Conservation (phyloP, 2,329 filamentous ascomycete genomes). For the Diaporthe longicolla region DNA sequence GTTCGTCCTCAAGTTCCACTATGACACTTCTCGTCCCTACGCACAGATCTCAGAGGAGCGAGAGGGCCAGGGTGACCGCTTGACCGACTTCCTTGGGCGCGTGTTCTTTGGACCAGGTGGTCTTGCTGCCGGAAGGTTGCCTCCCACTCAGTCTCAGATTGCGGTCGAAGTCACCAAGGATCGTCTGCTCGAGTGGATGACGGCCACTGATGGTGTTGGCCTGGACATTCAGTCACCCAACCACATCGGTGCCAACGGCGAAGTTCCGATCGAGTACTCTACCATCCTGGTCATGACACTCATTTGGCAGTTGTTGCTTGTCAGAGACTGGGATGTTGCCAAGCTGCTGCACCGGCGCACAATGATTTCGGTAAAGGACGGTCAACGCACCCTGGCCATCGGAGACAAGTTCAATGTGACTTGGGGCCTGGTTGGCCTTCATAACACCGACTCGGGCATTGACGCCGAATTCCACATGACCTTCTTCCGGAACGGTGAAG, state of each 20-base stretch:
- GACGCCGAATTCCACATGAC: conserved; percentile 17
- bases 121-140: not conserved
- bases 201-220: not conserved
- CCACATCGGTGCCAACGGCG: not conserved
- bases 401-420: not conserved
- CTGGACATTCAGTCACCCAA: not conserved
- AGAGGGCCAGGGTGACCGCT: conserved; percentile 1
- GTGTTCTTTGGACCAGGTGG: conserved; percentile 3
- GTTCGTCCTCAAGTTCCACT: not conserved
- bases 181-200: not conserved
- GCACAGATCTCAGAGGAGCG: not conserved
- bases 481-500: not conserved
- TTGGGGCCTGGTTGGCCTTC: not conserved
- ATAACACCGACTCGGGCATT: not conserved
- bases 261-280: conserved; percentile 17
- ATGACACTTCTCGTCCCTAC: not conserved
- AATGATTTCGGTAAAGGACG: not conserved
- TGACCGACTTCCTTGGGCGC: conserved; percentile 1
- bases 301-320: not conserved
- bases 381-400: not conserved
- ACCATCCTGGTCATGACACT: conserved; percentile 10
- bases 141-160: not conserved
- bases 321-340: not conserved
- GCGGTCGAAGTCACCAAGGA: conserved; percentile 1
- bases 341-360: not conserved